A percentile compares a stretch with the other conserved stretches of the same genome.
phyloP scores from a whole-genome alignment of 306 rosid species.

The Hippophae rhamnoides region DNA sequence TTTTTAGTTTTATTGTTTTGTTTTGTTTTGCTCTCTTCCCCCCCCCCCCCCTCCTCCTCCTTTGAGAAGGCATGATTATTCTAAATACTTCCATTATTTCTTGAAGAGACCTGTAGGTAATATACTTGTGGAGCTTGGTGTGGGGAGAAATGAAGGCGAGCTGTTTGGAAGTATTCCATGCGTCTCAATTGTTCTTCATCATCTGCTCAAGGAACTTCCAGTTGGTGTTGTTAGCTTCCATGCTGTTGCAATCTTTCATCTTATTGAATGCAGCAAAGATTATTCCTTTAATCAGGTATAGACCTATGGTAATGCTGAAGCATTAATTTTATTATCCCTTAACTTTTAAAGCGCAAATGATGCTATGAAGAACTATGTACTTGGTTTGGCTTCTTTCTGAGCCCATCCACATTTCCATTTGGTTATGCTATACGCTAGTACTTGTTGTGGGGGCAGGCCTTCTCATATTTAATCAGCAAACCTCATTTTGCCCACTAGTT shows the following conservation, averaged over 20 bases:
- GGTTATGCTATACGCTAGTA: too few species aligned
- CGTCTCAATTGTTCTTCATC: slow-evolving; percentile 70
- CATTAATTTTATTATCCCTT: slow-evolving; percentile 8
- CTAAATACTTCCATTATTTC: slow-evolving; percentile 3
- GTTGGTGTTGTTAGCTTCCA: slow-evolving; percentile 46
- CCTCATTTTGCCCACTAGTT: not conserved
- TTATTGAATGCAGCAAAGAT: slow-evolving; percentile 66
- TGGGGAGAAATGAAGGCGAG: slow-evolving; percentile 44
- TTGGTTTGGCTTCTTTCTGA: slow-evolving; percentile 8
- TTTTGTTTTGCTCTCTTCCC: too few species aligned
- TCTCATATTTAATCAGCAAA: slow-evolving; percentile 15
- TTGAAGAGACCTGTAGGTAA: slow-evolving; percentile 42
- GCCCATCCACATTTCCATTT: too few species aligned
- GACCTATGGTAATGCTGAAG: slow-evolving; percentile 7
- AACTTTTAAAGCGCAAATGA: not conserved
- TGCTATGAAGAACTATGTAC: slow-evolving; percentile 8
- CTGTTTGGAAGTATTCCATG: slow-evolving; percentile 41
- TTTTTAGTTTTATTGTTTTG: too few species aligned
- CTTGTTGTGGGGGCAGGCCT: too few species aligned
- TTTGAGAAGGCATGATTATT: not conserved
- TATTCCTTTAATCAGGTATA: slow-evolving; percentile 68
- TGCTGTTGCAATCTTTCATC: slow-evolving; percentile 53
- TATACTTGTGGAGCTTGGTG: slow-evolving; percentile 64
- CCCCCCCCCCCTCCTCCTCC: too few species aligned
- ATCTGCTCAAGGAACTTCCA: slow-evolving; percentile 83